Percentiles rank a stretch among this genome's conserved stretches.
These are phyloP conservation scores for Aspergillus arachidicola DNA, from an alignment of 2,329 filamentous ascomycete genomes.

Conservation along the genomic window DNA sequence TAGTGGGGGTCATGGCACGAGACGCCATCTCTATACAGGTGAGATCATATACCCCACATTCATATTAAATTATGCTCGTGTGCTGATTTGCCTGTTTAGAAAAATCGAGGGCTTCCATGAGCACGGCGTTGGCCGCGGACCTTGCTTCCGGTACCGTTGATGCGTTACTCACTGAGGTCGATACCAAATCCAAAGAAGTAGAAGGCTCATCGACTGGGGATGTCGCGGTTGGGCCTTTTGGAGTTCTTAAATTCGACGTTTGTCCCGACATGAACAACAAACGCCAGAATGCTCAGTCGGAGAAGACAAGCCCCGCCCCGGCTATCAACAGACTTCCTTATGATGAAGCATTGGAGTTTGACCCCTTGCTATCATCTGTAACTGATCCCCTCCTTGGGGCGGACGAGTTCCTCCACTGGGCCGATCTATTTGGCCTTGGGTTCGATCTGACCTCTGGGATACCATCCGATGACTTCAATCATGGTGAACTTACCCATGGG, in stretches of 20 bases:
- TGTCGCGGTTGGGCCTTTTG: conserved; percentile 34
- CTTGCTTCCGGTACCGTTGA: conserved; percentile 35
- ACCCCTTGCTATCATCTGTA: conserved; percentile 12
- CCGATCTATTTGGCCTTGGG: conserved; percentile 34
- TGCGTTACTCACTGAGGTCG: conserved; percentile 35
- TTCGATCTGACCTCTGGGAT: conserved; percentile 20
- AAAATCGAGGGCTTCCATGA: conserved; percentile 35
- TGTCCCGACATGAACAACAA: not conserved
- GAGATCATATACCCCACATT: not conserved
- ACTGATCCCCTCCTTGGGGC: conserved; percentile 27
- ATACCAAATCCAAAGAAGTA: conserved; percentile 28
- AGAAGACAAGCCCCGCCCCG: not conserved
- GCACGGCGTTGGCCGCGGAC: conserved; percentile 26
- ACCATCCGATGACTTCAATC: not conserved
- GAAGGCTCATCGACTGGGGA: conserved; percentile 18
- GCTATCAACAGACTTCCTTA: not conserved
- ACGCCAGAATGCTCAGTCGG: not conserved
- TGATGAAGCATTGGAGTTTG: not conserved
- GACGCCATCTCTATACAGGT: conserved; percentile 38
- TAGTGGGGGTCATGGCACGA: conserved; percentile 22
- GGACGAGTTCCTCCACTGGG: conserved; percentile 37
- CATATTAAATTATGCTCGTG: not conserved
- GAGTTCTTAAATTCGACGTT: conserved; percentile 29
- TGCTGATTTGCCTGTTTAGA: conserved; percentile 17
- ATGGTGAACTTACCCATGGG: not conserved